Base-by-base conservation (phyloP, 2,329 filamentous ascomycete species). In the Verticillium klebahnii region DNA sequence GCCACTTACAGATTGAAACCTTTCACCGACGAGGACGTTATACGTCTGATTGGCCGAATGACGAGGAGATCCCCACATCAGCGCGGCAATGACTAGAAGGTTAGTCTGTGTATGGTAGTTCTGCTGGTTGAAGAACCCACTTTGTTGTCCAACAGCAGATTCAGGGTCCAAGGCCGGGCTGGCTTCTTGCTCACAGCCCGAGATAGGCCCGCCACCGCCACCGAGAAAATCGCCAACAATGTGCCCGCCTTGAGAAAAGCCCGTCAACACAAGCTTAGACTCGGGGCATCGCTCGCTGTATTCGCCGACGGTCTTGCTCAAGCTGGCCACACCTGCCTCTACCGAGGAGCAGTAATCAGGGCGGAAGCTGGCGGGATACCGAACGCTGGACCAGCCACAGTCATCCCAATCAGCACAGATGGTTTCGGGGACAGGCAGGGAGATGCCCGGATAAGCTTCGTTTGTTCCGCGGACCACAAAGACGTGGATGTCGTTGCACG, bases 231-330 rank as follows among this genome's bases (percentile, higher is more conserved):
- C 75, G 54, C 74, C 70, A 19, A 75, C 64, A 14, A 80, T 70
- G 2, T 78, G 75, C 2, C 69, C 73, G 56, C 77, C 78, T 62
- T 80, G 74, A 2, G 74, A 77, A 64, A 77, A 80, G 0, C 78
- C 77, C 62, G 73, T 75, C 34, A 80, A 59, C 7, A 79, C 75
- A 14, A 80, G 71, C 63, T 73, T 76, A 25, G 75, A 63, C 40
- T 76, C 64, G 17, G 78, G 77, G 61, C 77, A 80, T 17, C 69
- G 68, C 65, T 73, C 67, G 65, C 72, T 72, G 66, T 79, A 80
- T 0, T 70, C 72, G 7, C 69, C 71, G 63, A 80, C 76, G 66
- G 79, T 75, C 15, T 62, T 58, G 32, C 72, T 63, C 5, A 76
- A 75, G 57, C 74, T 74, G 45, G 63, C 65, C 9, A 69, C 69